Base-by-base conservation (phyloP, 305 asterid species). In the Rubia balearica region DNA sequence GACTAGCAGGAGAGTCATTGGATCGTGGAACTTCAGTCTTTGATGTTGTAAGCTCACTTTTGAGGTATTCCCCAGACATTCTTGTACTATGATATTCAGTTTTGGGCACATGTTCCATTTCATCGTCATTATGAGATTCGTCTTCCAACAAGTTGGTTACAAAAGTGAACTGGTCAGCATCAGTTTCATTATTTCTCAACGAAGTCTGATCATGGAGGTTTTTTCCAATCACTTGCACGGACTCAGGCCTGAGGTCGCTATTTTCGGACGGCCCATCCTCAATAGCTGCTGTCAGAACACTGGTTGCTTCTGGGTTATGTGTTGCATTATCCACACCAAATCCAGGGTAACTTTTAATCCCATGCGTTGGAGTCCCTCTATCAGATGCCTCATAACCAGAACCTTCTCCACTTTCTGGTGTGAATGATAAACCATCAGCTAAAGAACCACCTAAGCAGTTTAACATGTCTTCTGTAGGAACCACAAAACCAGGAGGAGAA, bases 341-440 rank as follows among this genome's bases (percentile, higher is more conserved):
- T 64, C 79, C 83, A 69, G 78, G 65, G 69, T 40, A 27, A 19
- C 46, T 65, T 40, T 68, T 76, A 68, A 68, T 71, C 48, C 73
- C 76, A 68, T 63, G 42, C 21, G 69, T 74, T 66, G 77, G 80
- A 19, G 83, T 70, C 49, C 67, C 85, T 41, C 71, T 74, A n/a
- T 81, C 87, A 77, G 88, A 78, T 71, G 83, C 72, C 78, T 79
- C 82, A 71, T 61, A 71, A 71, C 74, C 73, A 76, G 83, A 76
- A 66, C 74, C 85, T 56, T 73, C 78, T 38, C 70, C 71, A 61
- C 21, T 42, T 71, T 71, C 82, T 48, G 87, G 76, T 65, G 76
- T 66, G 60, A 78, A 22, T 49, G 85, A 76, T 70, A 81, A 68
- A 36, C 80, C 79, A 78, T 85, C 68, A 76, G 46, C 75, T 65